phyloP scores from a whole-genome alignment of 139 green algal genomes.

The Picochlorum costavermella region DNA sequence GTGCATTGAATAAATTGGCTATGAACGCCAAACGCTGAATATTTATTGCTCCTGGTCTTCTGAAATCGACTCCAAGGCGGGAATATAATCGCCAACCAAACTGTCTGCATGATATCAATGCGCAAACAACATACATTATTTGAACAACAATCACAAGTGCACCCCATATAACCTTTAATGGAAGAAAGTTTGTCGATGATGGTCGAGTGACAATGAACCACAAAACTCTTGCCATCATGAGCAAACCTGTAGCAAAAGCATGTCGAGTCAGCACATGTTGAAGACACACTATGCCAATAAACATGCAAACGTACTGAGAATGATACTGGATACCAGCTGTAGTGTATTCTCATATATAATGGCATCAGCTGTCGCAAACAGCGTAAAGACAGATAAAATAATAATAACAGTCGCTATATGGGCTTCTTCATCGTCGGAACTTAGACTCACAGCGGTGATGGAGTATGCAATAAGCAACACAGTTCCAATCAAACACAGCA shows the following conservation, averaged over 20 bases:
- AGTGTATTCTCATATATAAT: constrained; percentile 28
- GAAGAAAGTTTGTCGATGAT: background rate
- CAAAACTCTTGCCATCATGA: constrained; percentile 18
- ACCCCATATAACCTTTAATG: constrained; percentile 21
- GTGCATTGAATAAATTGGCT: constrained; percentile 1
- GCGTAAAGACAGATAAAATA: constrained; percentile 17
- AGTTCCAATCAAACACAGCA: constrained; percentile 11
- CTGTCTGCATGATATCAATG: constrained; percentile 19
- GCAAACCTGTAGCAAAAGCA: constrained; percentile 10
- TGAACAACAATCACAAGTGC: constrained; percentile 11
- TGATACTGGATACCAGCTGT: constrained; percentile 14
- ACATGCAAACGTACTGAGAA: constrained; percentile 3
- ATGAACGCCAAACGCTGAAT: constrained; percentile 1
- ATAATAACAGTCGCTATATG: constrained; percentile 26
- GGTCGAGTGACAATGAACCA: constrained; percentile 10
- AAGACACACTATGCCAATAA: background rate
- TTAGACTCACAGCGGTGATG: constrained; percentile 6
- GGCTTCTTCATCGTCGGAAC: constrained; percentile 20
- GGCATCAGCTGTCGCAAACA: constrained; percentile 18
- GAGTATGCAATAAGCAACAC: constrained; percentile 13
- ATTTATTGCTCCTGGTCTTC: constrained; percentile 12
- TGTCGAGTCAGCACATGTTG: background rate
- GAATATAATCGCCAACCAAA: constrained; percentile 33
- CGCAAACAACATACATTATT: constrained; percentile 11
- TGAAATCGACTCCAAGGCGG: constrained; percentile 26